Evolutionary conservation across 306 rosid genomes (phyloP), one percentile per base, ranked within the genome.

Genomic region (Rubus idaeus): DNA sequence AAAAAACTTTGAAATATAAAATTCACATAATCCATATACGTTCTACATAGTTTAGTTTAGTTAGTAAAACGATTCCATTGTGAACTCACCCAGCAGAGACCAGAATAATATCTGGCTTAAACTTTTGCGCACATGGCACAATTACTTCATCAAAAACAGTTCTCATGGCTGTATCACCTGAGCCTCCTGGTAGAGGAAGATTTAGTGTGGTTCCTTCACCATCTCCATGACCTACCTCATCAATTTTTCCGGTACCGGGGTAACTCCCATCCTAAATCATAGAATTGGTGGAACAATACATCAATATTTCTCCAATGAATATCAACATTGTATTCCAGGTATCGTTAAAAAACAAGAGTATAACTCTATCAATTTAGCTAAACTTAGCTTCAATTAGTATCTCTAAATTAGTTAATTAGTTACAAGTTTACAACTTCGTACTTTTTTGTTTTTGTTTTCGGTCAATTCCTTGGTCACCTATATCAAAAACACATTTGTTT

Each of bases 1-100:
- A 26, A 26, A n/a, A n/a, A n/a, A n/a, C n/a, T n/a, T n/a, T n/a
- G n/a, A n/a, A n/a, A n/a, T n/a, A n/a, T n/a, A n/a, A 26, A 60
- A 35, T 58, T 55, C 35, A 58, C 64, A 58, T n/a, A 17, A 53
- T 2, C 3, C 7, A 51, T 21, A 26, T 35, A 26, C 23, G n/a
- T 49, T 16, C 1, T 11, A 26, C 26, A 55, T 37, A 53, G 66
- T 21, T 50, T 53, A 53, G 60, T 23, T 23, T 23, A 52, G 23
- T 55, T 4, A n/a, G n/a, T n/a, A 17, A 0, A 52, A 45, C 55
- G 14, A 18, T 18, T 61, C 26, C 26, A 70, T 4, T 8, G 13
- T 6, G 66, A 74, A 82, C 96, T 94, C 87, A 94, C 97, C 97
- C 98, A 20, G 98, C 97, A 79, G 98, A 94, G 83, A 94, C 97